Conservation (phyloP, 2,329 filamentous ascomycete species). For the Colletotrichum higginsianum region DNA sequence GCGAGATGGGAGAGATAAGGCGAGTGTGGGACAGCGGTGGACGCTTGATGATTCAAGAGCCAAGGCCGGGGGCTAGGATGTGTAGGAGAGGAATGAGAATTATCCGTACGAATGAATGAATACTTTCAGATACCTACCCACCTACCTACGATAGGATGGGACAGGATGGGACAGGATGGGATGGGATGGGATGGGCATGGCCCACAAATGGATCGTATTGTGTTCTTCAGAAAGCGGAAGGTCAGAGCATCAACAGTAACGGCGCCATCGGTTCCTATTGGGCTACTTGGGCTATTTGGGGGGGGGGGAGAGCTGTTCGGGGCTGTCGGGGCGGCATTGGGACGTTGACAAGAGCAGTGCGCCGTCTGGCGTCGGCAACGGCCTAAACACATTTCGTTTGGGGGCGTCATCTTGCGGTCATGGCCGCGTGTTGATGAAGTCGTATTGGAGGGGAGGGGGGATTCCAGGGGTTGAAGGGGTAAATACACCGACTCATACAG, state of each 20-base stretch:
- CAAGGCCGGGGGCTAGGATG: constrained; percentile 31
- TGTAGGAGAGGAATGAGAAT: background rate
- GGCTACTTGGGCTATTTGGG: too few species aligned
- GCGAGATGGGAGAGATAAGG: constrained; percentile 35
- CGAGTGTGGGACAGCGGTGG: constrained; percentile 36
- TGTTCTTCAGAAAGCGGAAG: constrained; percentile 29
- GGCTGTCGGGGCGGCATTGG: constrained; percentile 8
- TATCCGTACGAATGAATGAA: too few species aligned
- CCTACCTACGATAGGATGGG: too few species aligned
- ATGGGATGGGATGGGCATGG: constrained; percentile 1
- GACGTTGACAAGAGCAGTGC: constrained; percentile 2
- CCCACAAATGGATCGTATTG: constrained; percentile 7
- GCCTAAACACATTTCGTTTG: constrained; percentile 35
- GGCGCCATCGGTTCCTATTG: constrained; percentile 37
- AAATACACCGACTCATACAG: too few species aligned
- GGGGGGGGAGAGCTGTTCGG: too few species aligned
- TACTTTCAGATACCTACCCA: too few species aligned
- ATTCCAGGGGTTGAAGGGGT: too few species aligned
- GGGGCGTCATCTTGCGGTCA: constrained; percentile 32
- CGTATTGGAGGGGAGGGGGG: constrained; percentile 4
- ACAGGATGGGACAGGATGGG: too few species aligned
- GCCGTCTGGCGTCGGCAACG: constrained; percentile 15
- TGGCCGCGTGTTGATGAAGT: background rate
- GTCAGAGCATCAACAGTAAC: constrained; percentile 30
- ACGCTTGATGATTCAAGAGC: constrained; percentile 37